Percentiles rank a stretch among this genome's conserved stretches.
Evolutionary conservation across 31 red algal genomes (phyloP).

Genomic region (Bonnemaisonia californica): DNA sequence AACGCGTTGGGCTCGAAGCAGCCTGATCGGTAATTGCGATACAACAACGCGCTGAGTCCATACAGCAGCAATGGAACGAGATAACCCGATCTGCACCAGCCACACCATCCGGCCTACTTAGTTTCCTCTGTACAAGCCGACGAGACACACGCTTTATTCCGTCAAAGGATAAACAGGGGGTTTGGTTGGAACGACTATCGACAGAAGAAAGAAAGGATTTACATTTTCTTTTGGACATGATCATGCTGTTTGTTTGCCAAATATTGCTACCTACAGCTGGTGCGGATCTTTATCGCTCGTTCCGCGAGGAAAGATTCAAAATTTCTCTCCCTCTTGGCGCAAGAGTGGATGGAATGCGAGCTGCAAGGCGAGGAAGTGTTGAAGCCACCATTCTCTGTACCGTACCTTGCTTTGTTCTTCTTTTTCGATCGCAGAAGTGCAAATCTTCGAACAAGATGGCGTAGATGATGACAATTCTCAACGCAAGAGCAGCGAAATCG

Average conservation of each 20-base stretch:
- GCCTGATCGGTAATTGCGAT: too few relatives aligned
- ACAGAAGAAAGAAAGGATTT: background rate
- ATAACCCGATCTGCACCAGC: too few relatives aligned
- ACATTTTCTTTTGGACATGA: background rate
- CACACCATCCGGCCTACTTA: too few relatives aligned
- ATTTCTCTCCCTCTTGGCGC: background rate
- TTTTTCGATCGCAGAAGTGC: background rate
- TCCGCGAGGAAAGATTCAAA: conserved; percentile 3
- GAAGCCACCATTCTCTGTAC: too few relatives aligned
- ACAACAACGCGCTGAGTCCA: too few relatives aligned
- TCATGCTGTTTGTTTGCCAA: background rate
- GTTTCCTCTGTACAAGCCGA: too few relatives aligned
- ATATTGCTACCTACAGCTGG: background rate
- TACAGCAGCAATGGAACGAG: too few relatives aligned
- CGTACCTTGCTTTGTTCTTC: background rate
- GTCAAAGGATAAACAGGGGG: too few relatives aligned
- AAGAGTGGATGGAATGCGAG: background rate
- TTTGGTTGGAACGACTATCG: too few relatives aligned
- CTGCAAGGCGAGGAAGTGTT: background rate
- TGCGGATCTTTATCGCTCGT: background rate
- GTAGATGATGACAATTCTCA: background rate
- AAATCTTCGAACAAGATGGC: background rate
- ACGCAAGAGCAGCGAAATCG: background rate
- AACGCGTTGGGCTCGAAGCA: too few relatives aligned
- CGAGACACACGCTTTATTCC: too few relatives aligned